Base-by-base conservation (phyloP, 75 land plant genomes). In the Sequoia sempervirens region DNA sequence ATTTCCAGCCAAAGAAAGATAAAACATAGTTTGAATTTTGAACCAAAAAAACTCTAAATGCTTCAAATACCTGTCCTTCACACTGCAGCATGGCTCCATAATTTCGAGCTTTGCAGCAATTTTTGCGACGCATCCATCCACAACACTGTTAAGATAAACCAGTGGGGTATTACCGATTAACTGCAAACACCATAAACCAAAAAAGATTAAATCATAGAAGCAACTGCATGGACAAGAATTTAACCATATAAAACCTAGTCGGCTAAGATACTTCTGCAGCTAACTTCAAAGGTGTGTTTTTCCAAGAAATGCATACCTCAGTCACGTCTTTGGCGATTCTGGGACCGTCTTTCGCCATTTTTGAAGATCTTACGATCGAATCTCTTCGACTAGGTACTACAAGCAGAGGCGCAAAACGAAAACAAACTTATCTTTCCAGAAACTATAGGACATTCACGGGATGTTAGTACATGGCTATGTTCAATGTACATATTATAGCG, bases 1-100 rank as follows among this genome's bases (percentile, higher is more conserved):
- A n/a, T 37, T 20, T n/a, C 40, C 36, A 69, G n/a, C 30, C 50
- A 80, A 14, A 50, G 7, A 17, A 36, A 78, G 30, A 11, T 34
- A 30, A 43, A 36, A 36, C 36, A 40, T 28, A 8, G 50, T 37
- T 17, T 28, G 47, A 45, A 54, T 23, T 61, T 41, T 18, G 64
- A 20, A 5, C 45, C 10, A 15, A 10, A 26, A 70, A 43, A 3
- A 43, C 0, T 1, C n/a, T 28, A 61, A 8, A 82, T 20, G 66
- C 28, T 34, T 4, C 43, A 41, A 79, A 32, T 79, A 96, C 98
- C 96, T 91, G 69, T 96, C 98, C 83, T 96, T 96, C 54, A 96
- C 97, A 83, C 98, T 95, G 82, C 95, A 96, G 83, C 97, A 95
- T 1, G 99, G 99, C 90, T 96, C 97, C 94, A 96, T 96, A 81